Percentiles rank a stretch among this genome's conserved stretches.
These are phyloP conservation scores for Phalaenopsis hybrid DNA, from an alignment of 116 monocot species.

Conservation along the genomic window DNA sequence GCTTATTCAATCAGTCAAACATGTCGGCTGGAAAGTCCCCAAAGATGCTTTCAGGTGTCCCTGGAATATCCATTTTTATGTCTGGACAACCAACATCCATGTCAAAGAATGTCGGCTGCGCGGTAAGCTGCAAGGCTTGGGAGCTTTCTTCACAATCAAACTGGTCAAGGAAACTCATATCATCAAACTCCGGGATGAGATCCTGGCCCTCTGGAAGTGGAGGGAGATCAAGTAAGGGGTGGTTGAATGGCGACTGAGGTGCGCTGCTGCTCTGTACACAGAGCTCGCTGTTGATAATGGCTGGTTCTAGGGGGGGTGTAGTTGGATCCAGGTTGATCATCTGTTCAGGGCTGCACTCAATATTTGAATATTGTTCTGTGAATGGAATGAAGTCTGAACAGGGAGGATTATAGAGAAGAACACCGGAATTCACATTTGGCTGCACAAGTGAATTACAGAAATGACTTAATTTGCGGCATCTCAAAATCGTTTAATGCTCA, in stretches of 20 bases:
- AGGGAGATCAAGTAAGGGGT: slow-evolving; percentile 18
- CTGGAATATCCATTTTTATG: slow-evolving; percentile 8
- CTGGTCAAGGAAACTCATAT: slow-evolving; percentile 2
- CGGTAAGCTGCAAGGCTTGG: neutral
- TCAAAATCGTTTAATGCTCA: too few relatives aligned
- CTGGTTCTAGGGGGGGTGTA: neutral
- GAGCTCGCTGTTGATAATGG: neutral
- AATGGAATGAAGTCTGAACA: neutral
- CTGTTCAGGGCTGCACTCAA: slow-evolving; percentile 9
- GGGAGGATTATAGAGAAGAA: too few relatives aligned
- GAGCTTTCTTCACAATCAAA: neutral
- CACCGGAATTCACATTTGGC: too few relatives aligned
- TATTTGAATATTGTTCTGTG: slow-evolving; percentile 4
- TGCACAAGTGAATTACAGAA: too few relatives aligned
- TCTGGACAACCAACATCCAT: neutral
- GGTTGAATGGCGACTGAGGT: neutral
- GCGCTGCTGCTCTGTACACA: neutral
- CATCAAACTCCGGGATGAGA: slow-evolving; percentile 7
- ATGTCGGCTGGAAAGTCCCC: slow-evolving; percentile 36
- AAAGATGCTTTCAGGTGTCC: slow-evolving; percentile 26
- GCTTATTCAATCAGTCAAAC: slow-evolving; percentile 30
- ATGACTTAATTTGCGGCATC: too few relatives aligned
- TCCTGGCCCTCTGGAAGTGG: slow-evolving; percentile 9
- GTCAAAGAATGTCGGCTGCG: slow-evolving; percentile 1
- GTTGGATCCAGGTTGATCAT: slow-evolving; percentile 3